Evolutionary conservation across 441 rosid species (phyloP), one percentile per base, ranked within the genome.

Genomic region (Pelargonium citronellum): DNA sequence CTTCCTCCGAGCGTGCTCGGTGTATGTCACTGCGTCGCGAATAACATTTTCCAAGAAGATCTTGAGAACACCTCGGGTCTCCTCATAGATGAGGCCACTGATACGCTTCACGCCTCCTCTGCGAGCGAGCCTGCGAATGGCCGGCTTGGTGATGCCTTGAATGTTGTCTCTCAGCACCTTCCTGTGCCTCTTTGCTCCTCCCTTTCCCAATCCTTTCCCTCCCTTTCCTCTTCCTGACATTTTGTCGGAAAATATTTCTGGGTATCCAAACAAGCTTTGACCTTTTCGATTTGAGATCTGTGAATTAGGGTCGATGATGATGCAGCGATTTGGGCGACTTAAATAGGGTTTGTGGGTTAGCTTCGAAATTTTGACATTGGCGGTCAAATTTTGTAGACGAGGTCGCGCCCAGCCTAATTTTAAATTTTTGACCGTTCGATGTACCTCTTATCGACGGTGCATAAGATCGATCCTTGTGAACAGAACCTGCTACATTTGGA

Each of bases 191-290:
- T 73, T 73, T 24, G 72, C 76, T n/a, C 76, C 76, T 16, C 76
- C 76, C 19, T 73, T 73, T 1, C 76, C 72, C 34, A 73, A 61
- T 0, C 76, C 76, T 63, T 73, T 73, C 46, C 76, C 76, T 20
- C 72, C 76, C 67, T 73, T 73, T 37, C 76, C 76, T 61, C 76
- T 73, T 13, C 71, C 76, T 13, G 76, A 73, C 76, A 73, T 73
- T 4, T 16, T 58, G 6, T 15, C 65, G 24, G 43, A 64, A 37
- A 64, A 64, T 3, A 10, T 24, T 24, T 24, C 27, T 24, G 27
- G 27, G 27, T 24, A 24, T 0, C 27, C 27, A 24, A 24, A 24
- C 27, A 24, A 24, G 27, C 27, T 24, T 24, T 24, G 27, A 24
- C 27, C 27, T 24, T 3, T 51, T 10, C 3, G 1, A 17, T 24